Conservation (phyloP, 148 eudicot species). For the Rhododendron ovatum region DNA sequence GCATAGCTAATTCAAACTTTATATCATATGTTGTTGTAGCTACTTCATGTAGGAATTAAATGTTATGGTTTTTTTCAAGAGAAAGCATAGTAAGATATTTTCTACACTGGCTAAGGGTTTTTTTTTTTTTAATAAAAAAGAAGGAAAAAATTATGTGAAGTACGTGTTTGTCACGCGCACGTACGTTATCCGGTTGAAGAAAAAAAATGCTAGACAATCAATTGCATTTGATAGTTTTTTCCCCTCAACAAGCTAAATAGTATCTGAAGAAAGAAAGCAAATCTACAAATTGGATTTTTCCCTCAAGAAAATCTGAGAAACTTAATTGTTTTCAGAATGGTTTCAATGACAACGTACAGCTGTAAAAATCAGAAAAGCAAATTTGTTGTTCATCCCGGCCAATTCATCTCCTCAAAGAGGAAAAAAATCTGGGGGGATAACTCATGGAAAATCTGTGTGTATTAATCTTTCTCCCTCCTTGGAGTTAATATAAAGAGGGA, state of each 20-base stretch:
- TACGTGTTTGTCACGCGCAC: background rate
- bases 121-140: background rate
- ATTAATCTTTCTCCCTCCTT: background rate
- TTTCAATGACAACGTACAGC: background rate
- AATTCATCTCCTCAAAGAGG: conserved; percentile 2
- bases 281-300: background rate
- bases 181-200: background rate
- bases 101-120: background rate
- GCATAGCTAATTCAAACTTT: background rate
- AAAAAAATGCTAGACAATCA: background rate
- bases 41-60: background rate
- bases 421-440: background rate
- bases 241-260: background rate
- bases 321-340: background rate
- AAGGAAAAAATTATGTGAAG: too few relatives aligned
- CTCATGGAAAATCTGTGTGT: background rate
- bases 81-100: background rate
- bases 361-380: background rate
- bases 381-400: background rate
- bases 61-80: background rate
- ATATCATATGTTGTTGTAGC: background rate
- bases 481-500: background rate
- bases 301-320: background rate
- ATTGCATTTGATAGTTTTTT: background rate
- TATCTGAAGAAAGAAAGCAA: background rate